Evolutionary conservation across 2,329 filamentous ascomycete genomes (phyloP), one percentile per base, ranked within the genome.

Genomic region (Neocatenulostroma microsporum): DNA sequence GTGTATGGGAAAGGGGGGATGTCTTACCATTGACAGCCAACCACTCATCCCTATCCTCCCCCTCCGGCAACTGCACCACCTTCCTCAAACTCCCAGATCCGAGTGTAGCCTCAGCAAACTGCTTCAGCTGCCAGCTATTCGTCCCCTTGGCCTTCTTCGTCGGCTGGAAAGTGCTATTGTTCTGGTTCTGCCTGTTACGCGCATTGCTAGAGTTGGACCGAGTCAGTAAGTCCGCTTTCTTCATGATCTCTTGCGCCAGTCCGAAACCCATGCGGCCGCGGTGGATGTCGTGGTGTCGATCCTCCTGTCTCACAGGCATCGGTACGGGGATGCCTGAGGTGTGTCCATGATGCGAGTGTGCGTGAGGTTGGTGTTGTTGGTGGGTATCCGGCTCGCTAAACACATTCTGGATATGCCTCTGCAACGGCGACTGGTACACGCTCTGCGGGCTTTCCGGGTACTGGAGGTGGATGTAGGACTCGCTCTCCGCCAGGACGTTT

Each of bases 41-140:
- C 91, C 91, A 98, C 65, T 98, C 91, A 60, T 95, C 94, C 66
- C 93, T 75, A 58, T 98, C 91, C 60, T 98, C 91, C 41, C 93
- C 91, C 58, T 98, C 93, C 11, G 93, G 91, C 44, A 98, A 71
- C 70, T 89, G 94, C 49, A 98, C 91, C 19, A 94, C 87, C 69
- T 98, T 96, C 55, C 87, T 78, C 65, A 98, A 67, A 64, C 88
- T 95, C 32, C 91, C 91, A 51, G 86, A 93, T 23, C 91, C 91
- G 24, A 98, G 73, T 9, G 91, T 98, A 30, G 93, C 91, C 63
- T 98, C 93, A 35, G 91, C 91, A 72, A 96, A 98, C 63, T 98
- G 91, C 63, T 91, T 82, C 51, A 98, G 72, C 66, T 96, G 91
- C 69, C 94, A 94, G 62, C 75, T 93, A 52, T 78, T 84, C 36